phyloP scores from a whole-genome alignment of 306 rosid genomes.

The Trifolium fragiferum region DNA sequence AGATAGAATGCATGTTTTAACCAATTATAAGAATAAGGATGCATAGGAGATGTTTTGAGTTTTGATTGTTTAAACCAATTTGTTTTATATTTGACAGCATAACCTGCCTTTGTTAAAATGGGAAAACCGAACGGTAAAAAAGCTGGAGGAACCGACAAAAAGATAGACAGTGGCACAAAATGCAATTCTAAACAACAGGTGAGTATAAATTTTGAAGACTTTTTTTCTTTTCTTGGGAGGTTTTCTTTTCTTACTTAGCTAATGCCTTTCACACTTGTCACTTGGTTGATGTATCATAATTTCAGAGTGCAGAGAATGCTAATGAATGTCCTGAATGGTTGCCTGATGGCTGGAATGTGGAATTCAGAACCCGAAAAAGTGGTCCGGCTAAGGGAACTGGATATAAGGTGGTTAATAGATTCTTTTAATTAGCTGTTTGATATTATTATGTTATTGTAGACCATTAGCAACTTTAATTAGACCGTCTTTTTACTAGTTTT shows the following conservation, averaged over 20 bases:
- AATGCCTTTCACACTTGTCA: slow-evolving; percentile 17
- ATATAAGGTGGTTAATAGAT: slow-evolving; percentile 66
- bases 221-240: slow-evolving; percentile 6
- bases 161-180: slow-evolving; percentile 27
- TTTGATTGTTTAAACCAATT: slow-evolving; percentile 43
- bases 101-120: slow-evolving; percentile 40
- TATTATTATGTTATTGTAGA: slow-evolving; percentile 2
- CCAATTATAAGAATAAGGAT: slow-evolving; percentile 17
- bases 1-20: slow-evolving; percentile 21
- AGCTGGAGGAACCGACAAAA: slow-evolving; percentile 40
- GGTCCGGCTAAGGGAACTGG: slow-evolving; percentile 62
- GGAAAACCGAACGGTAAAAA: slow-evolving; percentile 30
- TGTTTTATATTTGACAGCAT: slow-evolving; percentile 51
- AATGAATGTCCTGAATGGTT: slow-evolving; percentile 80
- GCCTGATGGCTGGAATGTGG: slow-evolving; percentile 83
- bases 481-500: neutral
- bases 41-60: slow-evolving; percentile 23
- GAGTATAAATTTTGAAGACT: slow-evolving; percentile 40
- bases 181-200: slow-evolving; percentile 53
- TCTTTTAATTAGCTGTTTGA: slow-evolving; percentile 26
- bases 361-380: slow-evolving; percentile 70
- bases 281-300: slow-evolving; percentile 33
- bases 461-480: slow-evolving; percentile 9
- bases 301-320: slow-evolving; percentile 53
- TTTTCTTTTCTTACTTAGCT: slow-evolving; percentile 33